Evolutionary conservation across 345 rosid species (phyloP), one percentile per base, ranked within the genome.

Genomic region (Trapa incisa): DNA sequence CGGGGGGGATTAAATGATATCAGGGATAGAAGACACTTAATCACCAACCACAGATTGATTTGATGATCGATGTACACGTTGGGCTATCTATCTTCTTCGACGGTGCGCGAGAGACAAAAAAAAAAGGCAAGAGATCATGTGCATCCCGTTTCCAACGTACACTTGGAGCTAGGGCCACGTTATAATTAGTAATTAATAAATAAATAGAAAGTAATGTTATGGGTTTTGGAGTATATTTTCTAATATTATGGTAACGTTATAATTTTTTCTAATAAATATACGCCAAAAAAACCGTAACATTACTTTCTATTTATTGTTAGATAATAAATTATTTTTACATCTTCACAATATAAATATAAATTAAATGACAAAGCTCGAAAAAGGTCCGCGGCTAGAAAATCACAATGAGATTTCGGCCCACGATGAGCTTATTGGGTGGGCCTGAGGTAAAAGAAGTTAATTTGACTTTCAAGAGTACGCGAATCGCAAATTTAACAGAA

Each of bases 61-160:
- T 22, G 29, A 22, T 22, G 60, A 54, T 16, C 15, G 56, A 50
- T 6, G 29, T 22, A 2, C 60, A 0, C 33, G 6, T 35, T 13
- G 29, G 8, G 60, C 60, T 22, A n/a, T n/a, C 60, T 7, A 54
- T 54, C 60, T 54, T 54, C 60, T 54, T 54, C 60, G 60, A 54
- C 33, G 60, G 22, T 32, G 33, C 38, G 33, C 13, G 38, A 8
- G 63, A 29, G 8, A n/a, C 7, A 22, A 11, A 29, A 11, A 22
- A 12, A 54, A 5, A 35, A 16, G 5, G 63, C 9, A 0, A 0
- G 14, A 2, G 63, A 37, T 65, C 67, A 65, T 10, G 67, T 42
- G 67, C 47, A 4, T 65, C 37, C 9, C 47, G 47, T 32, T 65
- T 65, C 53, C 67, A 65, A 41, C 67, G 67, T 42, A 64, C 66